Percentiles rank a stretch among this genome's conserved stretches.
phyloP scores from a whole-genome alignment of 257 asterid genomes.

The Solanum pinnatisectum region DNA sequence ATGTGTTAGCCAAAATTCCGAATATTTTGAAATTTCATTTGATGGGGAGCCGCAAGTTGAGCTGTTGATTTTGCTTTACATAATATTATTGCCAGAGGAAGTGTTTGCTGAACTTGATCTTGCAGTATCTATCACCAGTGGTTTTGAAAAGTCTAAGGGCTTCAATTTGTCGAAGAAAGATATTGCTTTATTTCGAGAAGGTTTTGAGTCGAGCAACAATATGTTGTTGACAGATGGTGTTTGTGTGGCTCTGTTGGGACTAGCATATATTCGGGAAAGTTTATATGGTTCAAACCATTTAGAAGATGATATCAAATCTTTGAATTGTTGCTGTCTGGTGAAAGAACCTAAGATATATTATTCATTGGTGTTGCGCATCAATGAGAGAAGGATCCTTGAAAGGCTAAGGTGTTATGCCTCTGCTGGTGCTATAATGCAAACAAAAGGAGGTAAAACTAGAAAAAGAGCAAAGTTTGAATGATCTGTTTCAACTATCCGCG shows the following conservation, averaged over 20 bases:
- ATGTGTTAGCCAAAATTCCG: constrained; percentile 51
- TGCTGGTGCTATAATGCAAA: not conserved
- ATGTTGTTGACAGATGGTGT: constrained; percentile 41
- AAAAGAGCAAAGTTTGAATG: not conserved
- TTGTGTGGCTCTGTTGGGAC: constrained; percentile 43
- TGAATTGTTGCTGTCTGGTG: constrained; percentile 22
- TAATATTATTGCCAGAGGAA: constrained; percentile 58
- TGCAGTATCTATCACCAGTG: constrained; percentile 15
- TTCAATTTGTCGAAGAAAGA: constrained; percentile 10
- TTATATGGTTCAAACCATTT: constrained; percentile 46
- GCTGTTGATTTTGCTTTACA: constrained; percentile 55
- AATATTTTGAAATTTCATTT: constrained; percentile 71
- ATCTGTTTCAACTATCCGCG: not conserved
- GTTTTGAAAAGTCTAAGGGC: constrained; percentile 8
- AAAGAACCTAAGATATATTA: constrained; percentile 43
- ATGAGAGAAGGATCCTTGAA: constrained; percentile 76
- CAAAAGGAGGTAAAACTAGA: not conserved
- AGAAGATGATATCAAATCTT: constrained; percentile 42
- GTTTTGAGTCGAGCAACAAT: constrained; percentile 27
- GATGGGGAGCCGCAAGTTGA: constrained; percentile 79
- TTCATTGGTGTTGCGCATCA: constrained; percentile 60
- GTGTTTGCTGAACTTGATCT: no score
- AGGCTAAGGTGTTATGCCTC: constrained; percentile 53
- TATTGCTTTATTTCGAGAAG: constrained; percentile 9
- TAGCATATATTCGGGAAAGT: constrained; percentile 71